Evolutionary conservation across 2,329 filamentous ascomycete species (phyloP).

Genomic region (Claviceps sp.): DNA sequence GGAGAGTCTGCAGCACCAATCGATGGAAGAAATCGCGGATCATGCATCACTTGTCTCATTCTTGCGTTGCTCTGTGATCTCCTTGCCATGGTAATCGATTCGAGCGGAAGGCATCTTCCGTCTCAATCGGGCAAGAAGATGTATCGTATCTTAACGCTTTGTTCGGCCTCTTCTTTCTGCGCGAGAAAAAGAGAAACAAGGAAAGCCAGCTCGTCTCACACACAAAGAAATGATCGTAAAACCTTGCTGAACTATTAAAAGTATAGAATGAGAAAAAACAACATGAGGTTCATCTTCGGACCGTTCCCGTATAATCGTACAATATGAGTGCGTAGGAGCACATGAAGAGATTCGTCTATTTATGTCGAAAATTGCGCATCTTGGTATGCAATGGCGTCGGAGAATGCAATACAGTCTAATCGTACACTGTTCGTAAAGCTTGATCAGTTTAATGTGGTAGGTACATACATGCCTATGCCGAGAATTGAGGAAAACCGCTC

Average conservation of each 20-base stretch:
- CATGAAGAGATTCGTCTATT: not conserved
- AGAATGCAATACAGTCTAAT: not conserved
- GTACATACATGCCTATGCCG: not conserved
- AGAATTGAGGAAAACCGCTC: not conserved
- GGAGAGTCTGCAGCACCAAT: not conserved
- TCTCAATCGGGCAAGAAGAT: slow-evolving; percentile 33
- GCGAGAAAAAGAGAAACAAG: not conserved
- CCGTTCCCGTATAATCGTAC: not conserved
- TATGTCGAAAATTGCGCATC: not conserved
- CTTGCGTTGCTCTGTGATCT: slow-evolving; percentile 51
- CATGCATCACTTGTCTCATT: slow-evolving; percentile 19
- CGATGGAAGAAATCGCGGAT: not conserved
- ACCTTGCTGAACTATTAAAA: too few species aligned
- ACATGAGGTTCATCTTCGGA: not conserved
- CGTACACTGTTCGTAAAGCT: not conserved
- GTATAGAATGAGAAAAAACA: not conserved
- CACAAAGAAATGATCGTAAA: too few species aligned
- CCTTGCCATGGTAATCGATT: slow-evolving; percentile 29
- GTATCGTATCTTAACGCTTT: slow-evolving; percentile 53
- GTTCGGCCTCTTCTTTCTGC: not conserved
- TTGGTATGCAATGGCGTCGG: not conserved
- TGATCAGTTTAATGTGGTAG: not conserved
- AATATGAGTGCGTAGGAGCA: not conserved
- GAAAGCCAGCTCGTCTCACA: not conserved
- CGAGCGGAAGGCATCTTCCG: not conserved